These are phyloP conservation scores for Hippophae gyantsensis DNA, from an alignment of 306 rosid species.

Conservation along the genomic window DNA sequence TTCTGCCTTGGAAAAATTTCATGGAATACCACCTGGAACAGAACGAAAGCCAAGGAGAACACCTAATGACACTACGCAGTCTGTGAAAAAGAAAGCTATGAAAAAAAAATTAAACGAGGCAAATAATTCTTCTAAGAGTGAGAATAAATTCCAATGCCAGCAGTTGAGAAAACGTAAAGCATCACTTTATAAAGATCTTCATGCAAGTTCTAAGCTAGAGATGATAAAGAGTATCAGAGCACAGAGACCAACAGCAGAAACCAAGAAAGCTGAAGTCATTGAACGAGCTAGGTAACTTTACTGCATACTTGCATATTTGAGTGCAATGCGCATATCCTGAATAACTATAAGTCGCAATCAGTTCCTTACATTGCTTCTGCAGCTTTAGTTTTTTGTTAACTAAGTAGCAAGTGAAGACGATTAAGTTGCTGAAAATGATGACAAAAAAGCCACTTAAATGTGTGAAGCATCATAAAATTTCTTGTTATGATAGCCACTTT, in stretches of 20 bases:
- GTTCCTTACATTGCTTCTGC: too few species aligned
- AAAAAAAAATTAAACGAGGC: conserved; percentile 27
- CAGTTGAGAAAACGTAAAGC: conserved; percentile 37
- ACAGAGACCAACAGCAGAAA: conserved; percentile 59
- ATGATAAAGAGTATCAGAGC: conserved; percentile 84
- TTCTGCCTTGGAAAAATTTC: conserved; percentile 64
- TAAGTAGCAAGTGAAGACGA: too few species aligned
- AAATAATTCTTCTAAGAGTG: not conserved
- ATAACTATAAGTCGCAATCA: too few species aligned
- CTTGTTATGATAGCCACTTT: conserved; percentile 1
- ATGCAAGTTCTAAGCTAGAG: conserved; percentile 74
- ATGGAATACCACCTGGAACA: conserved; percentile 41
- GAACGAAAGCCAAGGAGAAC: conserved; percentile 54
- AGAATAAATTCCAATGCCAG: conserved; percentile 20
- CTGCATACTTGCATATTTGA: not conserved
- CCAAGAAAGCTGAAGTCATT: conserved; percentile 55
- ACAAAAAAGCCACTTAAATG: too few species aligned
- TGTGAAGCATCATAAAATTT: not conserved
- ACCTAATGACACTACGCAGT: conserved; percentile 30
- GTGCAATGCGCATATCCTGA: not conserved
- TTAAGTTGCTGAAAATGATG: too few species aligned
- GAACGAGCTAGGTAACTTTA: conserved; percentile 65
- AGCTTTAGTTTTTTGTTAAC: too few species aligned
- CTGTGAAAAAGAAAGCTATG: conserved; percentile 30
- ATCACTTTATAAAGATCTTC: conserved; percentile 76